Conservation (phyloP, 441 rosid genomes). For the Eruca vesicaria region DNA sequence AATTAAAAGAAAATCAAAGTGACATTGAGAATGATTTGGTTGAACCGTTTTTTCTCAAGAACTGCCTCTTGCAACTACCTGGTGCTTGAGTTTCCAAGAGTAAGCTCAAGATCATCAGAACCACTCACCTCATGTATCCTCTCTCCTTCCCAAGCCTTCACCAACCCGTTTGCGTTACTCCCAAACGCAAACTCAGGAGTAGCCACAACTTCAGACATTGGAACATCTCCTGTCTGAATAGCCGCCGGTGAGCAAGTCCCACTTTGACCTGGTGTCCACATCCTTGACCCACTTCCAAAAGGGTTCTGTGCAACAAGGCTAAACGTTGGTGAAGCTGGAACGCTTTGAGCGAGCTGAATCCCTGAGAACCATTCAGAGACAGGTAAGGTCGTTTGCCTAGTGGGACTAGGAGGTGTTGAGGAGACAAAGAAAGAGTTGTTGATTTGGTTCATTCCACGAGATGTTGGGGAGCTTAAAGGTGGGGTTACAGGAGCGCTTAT, state of each 20-base stretch:
- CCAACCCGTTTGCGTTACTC: constrained; percentile 48
- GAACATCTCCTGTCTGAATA: constrained; percentile 60
- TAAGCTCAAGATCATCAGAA: constrained; percentile 74
- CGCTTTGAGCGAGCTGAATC: constrained; percentile 52
- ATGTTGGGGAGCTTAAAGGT: constrained; percentile 70
- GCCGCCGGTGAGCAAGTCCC: constrained; percentile 70
- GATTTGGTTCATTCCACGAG: constrained; percentile 47
- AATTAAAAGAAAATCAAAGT: background rate
- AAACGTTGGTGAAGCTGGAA: constrained; percentile 66
- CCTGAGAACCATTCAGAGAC: constrained; percentile 76
- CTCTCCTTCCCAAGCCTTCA: constrained; percentile 84
- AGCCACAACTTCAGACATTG: constrained; percentile 48
- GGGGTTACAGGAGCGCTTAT: constrained; percentile 82
- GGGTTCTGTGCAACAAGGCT: constrained; percentile 59
- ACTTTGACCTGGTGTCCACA: constrained; percentile 74
- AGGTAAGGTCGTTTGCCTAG: constrained; percentile 47
- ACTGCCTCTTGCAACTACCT: constrained; percentile 30
- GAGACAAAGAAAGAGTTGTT: constrained; percentile 48
- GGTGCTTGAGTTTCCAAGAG: constrained; percentile 69
- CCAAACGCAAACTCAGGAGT: constrained; percentile 74
- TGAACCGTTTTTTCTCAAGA: background rate
- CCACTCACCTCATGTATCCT: constrained; percentile 72
- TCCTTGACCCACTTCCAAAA: constrained; percentile 55
- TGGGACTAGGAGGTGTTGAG: constrained; percentile 73
- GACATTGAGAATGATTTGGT: constrained; percentile 14